These are phyloP conservation scores for Calonectria ilicicola DNA, from an alignment of 2,329 filamentous ascomycete genomes.

Conservation along the genomic window DNA sequence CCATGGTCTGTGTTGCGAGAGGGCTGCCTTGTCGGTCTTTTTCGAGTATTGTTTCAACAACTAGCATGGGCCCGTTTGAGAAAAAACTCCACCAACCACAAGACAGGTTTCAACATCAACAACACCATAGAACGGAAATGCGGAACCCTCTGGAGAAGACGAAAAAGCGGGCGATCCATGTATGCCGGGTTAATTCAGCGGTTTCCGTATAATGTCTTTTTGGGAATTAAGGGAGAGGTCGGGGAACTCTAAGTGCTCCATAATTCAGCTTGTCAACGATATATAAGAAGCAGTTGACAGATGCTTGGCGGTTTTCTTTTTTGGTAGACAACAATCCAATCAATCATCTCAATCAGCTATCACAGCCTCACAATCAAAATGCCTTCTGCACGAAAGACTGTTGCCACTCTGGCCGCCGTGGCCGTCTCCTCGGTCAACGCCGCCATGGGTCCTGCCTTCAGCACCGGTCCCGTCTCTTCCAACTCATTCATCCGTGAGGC, in stretches of 20 bases:
- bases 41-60: not conserved
- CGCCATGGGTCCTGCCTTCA: slow-evolving; percentile 53
- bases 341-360: not conserved
- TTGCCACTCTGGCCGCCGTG: slow-evolving; percentile 31
- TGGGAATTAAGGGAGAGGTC: not conserved
- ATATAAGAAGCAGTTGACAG: not conserved
- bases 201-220: not conserved
- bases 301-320: not conserved
- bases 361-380: slow-evolving; percentile 17
- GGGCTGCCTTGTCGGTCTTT: not conserved
- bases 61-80: not conserved
- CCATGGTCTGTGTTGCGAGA: not conserved
- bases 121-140: not conserved
- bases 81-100: slow-evolving; percentile 7
- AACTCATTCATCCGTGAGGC: slow-evolving; percentile 57
- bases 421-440: slow-evolving; percentile 35
- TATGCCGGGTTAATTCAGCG: not conserved
- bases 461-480: slow-evolving; percentile 55
- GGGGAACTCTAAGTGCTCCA: not conserved
- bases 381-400: slow-evolving; percentile 29
- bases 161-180: not conserved
- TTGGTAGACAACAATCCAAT: not conserved
- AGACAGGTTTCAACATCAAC: not conserved
- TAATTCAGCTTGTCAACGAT: not conserved
- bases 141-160: not conserved